phyloP scores from a whole-genome alignment of 208 protist species.

The Acanthamoeba lenticulata region DNA sequence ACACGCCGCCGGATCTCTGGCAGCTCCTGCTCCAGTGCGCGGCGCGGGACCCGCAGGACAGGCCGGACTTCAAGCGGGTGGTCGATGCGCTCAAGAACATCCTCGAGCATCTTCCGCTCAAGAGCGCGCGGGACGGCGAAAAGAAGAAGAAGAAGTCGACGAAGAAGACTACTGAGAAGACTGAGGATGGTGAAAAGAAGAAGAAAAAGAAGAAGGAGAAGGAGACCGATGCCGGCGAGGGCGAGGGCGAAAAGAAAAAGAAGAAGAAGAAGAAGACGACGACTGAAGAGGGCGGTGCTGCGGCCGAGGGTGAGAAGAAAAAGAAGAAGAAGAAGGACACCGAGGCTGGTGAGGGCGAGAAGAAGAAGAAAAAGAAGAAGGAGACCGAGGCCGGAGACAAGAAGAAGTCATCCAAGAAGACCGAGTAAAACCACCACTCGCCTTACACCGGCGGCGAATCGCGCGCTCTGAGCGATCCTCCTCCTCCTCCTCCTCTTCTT shows the following conservation, averaged over 20 bases:
- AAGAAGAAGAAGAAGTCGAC: conserved; percentile 61
- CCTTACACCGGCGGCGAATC: no score
- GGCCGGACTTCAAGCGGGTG: conserved; percentile 53
- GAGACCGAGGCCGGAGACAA: background rate
- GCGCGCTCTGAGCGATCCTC: no score
- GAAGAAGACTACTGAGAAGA: background rate
- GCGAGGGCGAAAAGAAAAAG: conserved; percentile 7
- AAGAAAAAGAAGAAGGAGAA: conserved; percentile 58
- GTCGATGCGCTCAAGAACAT: conserved; percentile 38
- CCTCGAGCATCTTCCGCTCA: background rate
- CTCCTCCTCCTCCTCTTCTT: no score
- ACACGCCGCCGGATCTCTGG: conserved; percentile 41
- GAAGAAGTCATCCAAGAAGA: background rate
- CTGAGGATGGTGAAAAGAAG: background rate
- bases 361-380: background rate
- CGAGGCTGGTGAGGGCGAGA: background rate
- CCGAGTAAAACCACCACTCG: background rate
- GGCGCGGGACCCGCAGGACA: conserved; percentile 24
- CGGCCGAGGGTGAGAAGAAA: background rate
- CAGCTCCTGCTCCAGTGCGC: conserved; percentile 43
- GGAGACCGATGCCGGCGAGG: background rate
- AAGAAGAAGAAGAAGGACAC: background rate
- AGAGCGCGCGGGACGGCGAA: background rate
- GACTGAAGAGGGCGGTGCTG: background rate
- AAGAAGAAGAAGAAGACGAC: conserved; percentile 64